Conservation (phyloP, 805 yeast genomes). For the Jamesozyma gamospora region DNA sequence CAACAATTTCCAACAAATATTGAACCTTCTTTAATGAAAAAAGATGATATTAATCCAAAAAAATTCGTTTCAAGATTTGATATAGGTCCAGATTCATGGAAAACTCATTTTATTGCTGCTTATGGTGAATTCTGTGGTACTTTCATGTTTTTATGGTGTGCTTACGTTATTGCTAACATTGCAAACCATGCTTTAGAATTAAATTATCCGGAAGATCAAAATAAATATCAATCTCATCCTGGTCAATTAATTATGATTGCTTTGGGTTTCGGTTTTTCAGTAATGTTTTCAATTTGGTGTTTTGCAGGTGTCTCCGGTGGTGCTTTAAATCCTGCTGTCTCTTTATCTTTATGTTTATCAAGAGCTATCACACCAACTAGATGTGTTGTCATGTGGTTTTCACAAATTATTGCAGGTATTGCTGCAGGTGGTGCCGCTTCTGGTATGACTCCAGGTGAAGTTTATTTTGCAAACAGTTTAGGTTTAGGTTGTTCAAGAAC, state of each 20-base stretch:
- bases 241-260: conserved; percentile 68
- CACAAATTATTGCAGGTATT: conserved; percentile 79
- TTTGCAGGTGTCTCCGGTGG: conserved; percentile 71
- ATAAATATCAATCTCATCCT: conserved; percentile 49
- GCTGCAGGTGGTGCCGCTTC: conserved; percentile 86
- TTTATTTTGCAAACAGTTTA: conserved; percentile 59
- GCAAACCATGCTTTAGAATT: conserved; percentile 51
- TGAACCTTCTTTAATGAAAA: neutral
- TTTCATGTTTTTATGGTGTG: conserved; percentile 72
- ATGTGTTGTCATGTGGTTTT: conserved; percentile 50
- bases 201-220: conserved; percentile 8
- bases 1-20: neutral
- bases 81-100: conserved; percentile 33
- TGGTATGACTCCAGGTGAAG: conserved; percentile 75
- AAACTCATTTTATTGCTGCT: conserved; percentile 59
- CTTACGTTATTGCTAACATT: conserved; percentile 72
- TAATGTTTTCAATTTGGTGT: conserved; percentile 36
- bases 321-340: conserved; percentile 83
- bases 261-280: conserved; percentile 79
- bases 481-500: conserved; percentile 64
- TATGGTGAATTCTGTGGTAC: conserved; percentile 82
- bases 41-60: conserved; percentile 8
- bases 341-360: conserved; percentile 60
- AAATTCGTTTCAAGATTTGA: conserved; percentile 15
- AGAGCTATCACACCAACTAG: conserved; percentile 67